Conservation (phyloP, 1,284 basidiomycete genomes). For the Nidula niveotomentosa region DNA sequence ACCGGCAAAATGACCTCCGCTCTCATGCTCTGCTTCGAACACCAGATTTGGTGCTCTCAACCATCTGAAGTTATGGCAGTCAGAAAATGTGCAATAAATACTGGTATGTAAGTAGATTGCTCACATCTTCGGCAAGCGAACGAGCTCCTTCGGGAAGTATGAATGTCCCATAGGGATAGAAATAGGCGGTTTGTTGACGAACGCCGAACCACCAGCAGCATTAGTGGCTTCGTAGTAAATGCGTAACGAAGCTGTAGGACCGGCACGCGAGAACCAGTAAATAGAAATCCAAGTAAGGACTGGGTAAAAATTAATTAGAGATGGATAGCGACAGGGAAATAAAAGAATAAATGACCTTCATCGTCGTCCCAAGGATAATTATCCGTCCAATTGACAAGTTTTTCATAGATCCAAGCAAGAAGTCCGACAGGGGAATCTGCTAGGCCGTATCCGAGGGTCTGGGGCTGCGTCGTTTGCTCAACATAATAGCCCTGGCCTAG, state of each 20-base stretch:
- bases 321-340: background rate
- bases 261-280: conserved; percentile 56
- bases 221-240: conserved; percentile 48
- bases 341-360: conserved; percentile 31
- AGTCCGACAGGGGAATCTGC: conserved; percentile 59
- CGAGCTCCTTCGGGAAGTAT: conserved; percentile 46
- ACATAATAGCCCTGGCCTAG: conserved; percentile 38
- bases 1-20: conserved; percentile 42
- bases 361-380: conserved; percentile 49
- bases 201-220: conserved; percentile 1
- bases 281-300: conserved; percentile 61
- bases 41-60: conserved; percentile 17
- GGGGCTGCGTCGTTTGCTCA: conserved; percentile 46
- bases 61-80: conserved; percentile 16
- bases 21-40: conserved; percentile 27
- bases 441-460: conserved; percentile 56
- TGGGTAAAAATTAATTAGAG: conserved; percentile 13
- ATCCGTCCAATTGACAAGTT: conserved; percentile 52
- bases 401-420: conserved; percentile 63
- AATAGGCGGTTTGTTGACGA: conserved; percentile 9
- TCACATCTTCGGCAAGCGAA: conserved; percentile 32
- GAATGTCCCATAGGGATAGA: conserved; percentile 46
- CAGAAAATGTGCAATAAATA: background rate
- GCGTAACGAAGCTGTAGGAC: conserved; percentile 52
- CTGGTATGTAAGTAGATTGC: conserved; percentile 8